phyloP scores from a whole-genome alignment of 2,329 filamentous ascomycete species.

The Apiospora sp. region DNA sequence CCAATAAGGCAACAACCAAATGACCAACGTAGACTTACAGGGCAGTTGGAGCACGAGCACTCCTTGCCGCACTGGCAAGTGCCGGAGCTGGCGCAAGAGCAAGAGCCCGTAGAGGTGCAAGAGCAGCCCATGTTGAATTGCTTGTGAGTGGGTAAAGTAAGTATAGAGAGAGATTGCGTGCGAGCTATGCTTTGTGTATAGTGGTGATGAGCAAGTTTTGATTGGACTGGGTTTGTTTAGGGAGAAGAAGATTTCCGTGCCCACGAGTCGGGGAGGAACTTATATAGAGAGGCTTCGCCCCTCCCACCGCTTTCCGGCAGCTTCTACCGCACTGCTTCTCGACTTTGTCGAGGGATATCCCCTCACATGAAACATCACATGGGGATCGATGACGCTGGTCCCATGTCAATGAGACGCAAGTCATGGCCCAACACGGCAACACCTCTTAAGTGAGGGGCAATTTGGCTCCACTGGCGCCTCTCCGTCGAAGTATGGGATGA shows the following conservation, averaged over 20 bases:
- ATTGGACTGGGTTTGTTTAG: background rate
- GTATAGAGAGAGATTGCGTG: background rate
- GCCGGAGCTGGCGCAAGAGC: constrained; percentile 20
- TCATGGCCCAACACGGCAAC: background rate
- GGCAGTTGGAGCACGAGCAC: constrained; percentile 21
- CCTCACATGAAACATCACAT: constrained; percentile 12
- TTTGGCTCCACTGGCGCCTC: background rate
- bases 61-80: constrained; percentile 21
- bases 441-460: background rate
- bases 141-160: background rate
- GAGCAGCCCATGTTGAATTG: constrained; percentile 9
- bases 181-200: background rate
- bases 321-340: background rate
- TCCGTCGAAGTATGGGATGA: constrained; percentile 15
- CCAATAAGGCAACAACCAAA: background rate
- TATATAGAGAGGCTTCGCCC: background rate
- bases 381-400: background rate
- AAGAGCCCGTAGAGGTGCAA: constrained; percentile 19
- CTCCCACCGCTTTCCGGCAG: background rate
- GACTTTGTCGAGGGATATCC: background rate
- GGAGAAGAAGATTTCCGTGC: background rate
- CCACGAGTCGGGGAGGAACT: background rate
- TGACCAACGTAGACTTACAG: background rate
- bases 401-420: background rate
- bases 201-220: constrained; percentile 11